Evolutionary conservation across 1,284 basidiomycete species (phyloP), one percentile per base, ranked within the genome.

Genomic region (Chiua sp.): DNA sequence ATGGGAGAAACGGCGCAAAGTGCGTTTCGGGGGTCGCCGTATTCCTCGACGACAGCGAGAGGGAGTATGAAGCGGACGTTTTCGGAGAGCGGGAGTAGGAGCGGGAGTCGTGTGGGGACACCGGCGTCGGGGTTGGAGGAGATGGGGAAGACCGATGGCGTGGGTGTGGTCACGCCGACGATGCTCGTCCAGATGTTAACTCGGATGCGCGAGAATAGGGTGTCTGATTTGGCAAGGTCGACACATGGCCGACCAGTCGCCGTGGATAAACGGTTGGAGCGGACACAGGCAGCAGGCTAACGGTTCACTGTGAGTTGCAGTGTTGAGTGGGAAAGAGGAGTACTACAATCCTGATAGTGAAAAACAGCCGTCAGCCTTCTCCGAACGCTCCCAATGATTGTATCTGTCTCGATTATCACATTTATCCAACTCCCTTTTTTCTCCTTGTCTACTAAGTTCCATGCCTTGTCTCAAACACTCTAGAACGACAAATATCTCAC

Each of bases 211-310:
- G 89, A 91, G 72, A 80, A 77, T 55, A 81, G 84, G 67, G 72
- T 89, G 71, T 79, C 80, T 33, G 90, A 91, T 74, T 62, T 88
- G 57, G 78, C 84, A 0, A 85, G 87, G 72, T 80, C 83, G 4
- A 68, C 79, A 11, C 79, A 72, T 56, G 84, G 80, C 16, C 71
- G 80, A 35, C 79, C 82, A 2, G 72, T 82, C 23, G 83, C 79
- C 2, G 79, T 88, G 6, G 90, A 91, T 72, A 88, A 87, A 73
- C 79, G 87, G 73, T 70, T 92, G 66, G 89, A 90, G 71, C 80
- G 88, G 70, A 79, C 86, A 6, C 87, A 88, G 65, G 85, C 85
- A 12, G 85, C 82, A 13, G 87, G 87, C 7, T 84, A 33, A 54
- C 32, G n/a, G 4, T 10, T 20, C n/a, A n/a, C 20, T 3, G 13